phyloP scores from a whole-genome alignment of 495 filamentous ascomycete genomes.

The Annulohypoxylon stygium region DNA sequence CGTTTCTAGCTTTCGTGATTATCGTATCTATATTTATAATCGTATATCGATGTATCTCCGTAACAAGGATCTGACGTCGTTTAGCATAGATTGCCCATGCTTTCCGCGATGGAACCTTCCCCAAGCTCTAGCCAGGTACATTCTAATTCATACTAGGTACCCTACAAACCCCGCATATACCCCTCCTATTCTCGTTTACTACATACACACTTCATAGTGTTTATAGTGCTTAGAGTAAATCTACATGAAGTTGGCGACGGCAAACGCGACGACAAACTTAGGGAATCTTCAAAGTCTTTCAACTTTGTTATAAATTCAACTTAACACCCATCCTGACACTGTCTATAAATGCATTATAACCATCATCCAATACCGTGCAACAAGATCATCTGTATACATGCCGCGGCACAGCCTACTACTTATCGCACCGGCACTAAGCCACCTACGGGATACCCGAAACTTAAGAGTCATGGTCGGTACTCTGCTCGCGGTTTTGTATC shows the following conservation, averaged over 20 bases:
- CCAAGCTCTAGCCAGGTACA: neutral
- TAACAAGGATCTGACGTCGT: constrained; percentile 6
- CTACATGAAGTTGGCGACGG: neutral
- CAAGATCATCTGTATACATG: neutral
- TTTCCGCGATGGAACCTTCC: constrained; percentile 2
- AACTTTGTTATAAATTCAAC: neutral
- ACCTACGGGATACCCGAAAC: no score
- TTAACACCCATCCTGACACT: neutral
- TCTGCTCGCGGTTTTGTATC: no score
- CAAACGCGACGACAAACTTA: neutral
- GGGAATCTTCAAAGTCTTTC: neutral
- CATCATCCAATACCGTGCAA: neutral
- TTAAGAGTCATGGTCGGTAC: no score
- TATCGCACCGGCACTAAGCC: no score
- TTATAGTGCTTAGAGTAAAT: neutral
- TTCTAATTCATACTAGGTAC: no score
- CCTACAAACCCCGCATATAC: neutral
- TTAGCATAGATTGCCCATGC: constrained; percentile 1
- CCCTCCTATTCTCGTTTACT: neutral
- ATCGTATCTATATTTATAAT: constrained; percentile 5
- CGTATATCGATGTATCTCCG: neutral
- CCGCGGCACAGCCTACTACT: no score
- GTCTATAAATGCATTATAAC: neutral
- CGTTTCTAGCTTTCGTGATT: neutral
- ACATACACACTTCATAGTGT: neutral